Conservation (phyloP, 352 stramenopile species). For the Phytophthora foliorum region DNA sequence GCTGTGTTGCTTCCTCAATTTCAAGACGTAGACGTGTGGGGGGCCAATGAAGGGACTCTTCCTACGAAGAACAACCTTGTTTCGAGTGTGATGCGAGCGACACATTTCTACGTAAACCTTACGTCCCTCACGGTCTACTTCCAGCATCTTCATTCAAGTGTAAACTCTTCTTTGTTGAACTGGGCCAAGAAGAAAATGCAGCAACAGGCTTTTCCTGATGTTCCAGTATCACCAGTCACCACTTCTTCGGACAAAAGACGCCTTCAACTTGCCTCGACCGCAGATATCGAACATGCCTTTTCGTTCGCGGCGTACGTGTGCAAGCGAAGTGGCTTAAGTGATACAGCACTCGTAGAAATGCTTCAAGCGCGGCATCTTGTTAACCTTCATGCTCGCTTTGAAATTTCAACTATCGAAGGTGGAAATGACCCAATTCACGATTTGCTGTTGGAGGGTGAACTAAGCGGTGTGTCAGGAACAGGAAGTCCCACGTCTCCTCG, state of each 20-base stretch:
- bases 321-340: constrained; percentile 83
- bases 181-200: constrained; percentile 72
- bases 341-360: constrained; percentile 89
- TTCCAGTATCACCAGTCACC: constrained; percentile 7
- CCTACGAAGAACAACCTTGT: constrained; percentile 35
- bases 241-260: constrained; percentile 27
- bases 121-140: constrained; percentile 90
- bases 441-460: constrained; percentile 14
- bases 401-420: constrained; percentile 55
- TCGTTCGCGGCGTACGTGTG: constrained; percentile 87
- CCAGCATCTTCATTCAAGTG: constrained; percentile 80
- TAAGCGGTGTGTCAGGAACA: constrained; percentile 9
- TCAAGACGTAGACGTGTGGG: constrained; percentile 68
- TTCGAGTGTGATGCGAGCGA: constrained; percentile 55
- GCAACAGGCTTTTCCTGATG: constrained; percentile 34
- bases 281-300: constrained; percentile 88
- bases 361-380: constrained; percentile 84
- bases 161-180: constrained; percentile 66
- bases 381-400: constrained; percentile 76
- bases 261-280: constrained; percentile 56
- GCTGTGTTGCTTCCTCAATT: constrained; percentile 70
- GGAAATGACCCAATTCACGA: constrained; percentile 11
- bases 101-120: constrained; percentile 85
- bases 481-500: constrained; percentile 39
- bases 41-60: constrained; percentile 17